Evolutionary conservation across 2,329 filamentous ascomycete genomes (phyloP), one percentile per base, ranked within the genome.

Genomic region (Neonectria faginata): DNA sequence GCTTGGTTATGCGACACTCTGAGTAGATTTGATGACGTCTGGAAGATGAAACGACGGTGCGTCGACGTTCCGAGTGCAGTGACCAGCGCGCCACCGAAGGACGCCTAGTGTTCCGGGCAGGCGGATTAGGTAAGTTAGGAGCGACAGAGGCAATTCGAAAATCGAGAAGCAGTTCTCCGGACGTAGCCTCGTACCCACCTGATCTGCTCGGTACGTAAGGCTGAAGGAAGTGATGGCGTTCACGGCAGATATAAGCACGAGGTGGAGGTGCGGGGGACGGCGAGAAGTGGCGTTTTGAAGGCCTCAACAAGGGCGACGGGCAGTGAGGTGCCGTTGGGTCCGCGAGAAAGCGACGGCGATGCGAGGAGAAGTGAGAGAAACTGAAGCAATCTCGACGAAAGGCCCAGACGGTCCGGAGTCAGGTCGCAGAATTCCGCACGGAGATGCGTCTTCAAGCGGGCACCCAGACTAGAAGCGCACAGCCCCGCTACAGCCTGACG

Each of bases 51-150:
- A 52, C 48, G 44, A 63, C 36, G 56, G 51, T 60, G 57, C 47
- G 57, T 60, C 61, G 56, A 51, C 51, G 44, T 33, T 45, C 50
- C 44, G 42, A 60, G 55, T 48, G 60, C 42, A 59, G 60, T 39
- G 31, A 51, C 52, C 50, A 63, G 25, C 54, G n/a, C 25, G 31
- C 42, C 51, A 54, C 47, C 52, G 61, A 55, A 45, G 36, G 45
- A 20, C 45, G 41, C n/a, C 48, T 39, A 56, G 56, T 52, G 56
- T 44, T 39, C 56, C 56, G 56, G n/a, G 27, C 45, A 51, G 41
- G 29, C 9, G 56, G 61, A 51, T 64, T 59, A 60, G 44, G 44
- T 60, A 64, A 64, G 56, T 36, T 10, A 9, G 22, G 39, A 18
- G 27, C 20, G 42, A 36, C 25, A 39, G 29, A 29, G 53, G 31